Evolutionary conservation across 257 asterid species (phyloP).

Genomic region (Capsicum pubescens): DNA sequence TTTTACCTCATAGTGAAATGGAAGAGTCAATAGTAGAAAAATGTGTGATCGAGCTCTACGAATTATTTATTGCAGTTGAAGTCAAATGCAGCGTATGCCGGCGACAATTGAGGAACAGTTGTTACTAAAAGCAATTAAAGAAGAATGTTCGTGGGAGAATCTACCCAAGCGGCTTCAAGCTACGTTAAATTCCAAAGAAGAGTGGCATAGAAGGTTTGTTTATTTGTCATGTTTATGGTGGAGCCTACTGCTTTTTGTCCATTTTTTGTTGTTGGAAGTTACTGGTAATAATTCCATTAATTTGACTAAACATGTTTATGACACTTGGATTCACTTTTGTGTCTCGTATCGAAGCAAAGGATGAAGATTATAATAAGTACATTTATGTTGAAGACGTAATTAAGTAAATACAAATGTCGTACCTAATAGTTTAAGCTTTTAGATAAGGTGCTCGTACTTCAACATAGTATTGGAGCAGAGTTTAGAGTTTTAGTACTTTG

Average conservation of each 20-base stretch:
- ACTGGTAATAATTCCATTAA: not conserved
- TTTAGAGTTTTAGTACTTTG: not conserved
- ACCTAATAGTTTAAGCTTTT: not conserved
- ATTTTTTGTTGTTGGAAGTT: not conserved
- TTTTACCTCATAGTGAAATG: not conserved
- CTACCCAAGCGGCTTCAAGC: constrained; percentile 97
- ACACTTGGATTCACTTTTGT: constrained; percentile 1
- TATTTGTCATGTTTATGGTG: constrained; percentile 16
- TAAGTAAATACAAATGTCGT: not conserved
- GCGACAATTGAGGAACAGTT: constrained; percentile 90
- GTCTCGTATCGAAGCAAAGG: not conserved
- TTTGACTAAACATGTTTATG: constrained; percentile 11
- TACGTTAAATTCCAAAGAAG: constrained; percentile 79
- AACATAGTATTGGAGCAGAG: not conserved
- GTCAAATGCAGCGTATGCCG: constrained; percentile 74
- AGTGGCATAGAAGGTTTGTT: constrained; percentile 87
- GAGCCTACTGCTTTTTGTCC: not conserved
- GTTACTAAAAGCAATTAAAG: constrained; percentile 73
- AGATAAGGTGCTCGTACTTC: not conserved
- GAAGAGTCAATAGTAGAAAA: not conserved
- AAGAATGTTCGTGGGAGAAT: constrained; percentile 84
- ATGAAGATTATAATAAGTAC: not conserved
- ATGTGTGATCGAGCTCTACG: constrained; percentile 23
- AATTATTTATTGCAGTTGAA: not conserved
- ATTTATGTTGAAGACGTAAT: not conserved